Evolutionary conservation across 2,329 filamentous ascomycete species (phyloP), one percentile per base, ranked within the genome.

Genomic region (Gaeumannomyces tritici): DNA sequence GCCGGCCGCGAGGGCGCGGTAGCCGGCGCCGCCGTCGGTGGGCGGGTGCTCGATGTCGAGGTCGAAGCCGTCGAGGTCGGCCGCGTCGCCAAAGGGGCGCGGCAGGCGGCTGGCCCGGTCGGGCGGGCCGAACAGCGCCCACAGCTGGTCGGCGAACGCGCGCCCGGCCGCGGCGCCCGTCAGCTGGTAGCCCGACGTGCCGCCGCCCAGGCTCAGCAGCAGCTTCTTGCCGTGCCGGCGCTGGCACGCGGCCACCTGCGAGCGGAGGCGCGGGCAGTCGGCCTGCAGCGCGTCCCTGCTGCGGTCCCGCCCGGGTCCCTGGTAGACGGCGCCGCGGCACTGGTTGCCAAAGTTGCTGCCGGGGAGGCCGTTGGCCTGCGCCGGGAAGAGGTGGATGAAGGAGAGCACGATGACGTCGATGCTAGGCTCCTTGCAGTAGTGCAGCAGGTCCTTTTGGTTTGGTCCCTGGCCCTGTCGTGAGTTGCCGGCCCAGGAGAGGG

Each of bases 391-490:
- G 61, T 75, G 67, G 26, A 79, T 73, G 64, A 79, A 79, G 3
- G 73, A 76, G 5, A 79, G 69, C 18, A 77, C 70, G 64, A 79
- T 78, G 18, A 78, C 71, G 62, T 79, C 77, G 59, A 79, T 72
- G 28, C 67, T 69, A 1, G 73, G 66, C 57, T 75, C 70, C 31
- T 75, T 69, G 65, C 76, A 79, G 64, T 75, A 77, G 4, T 69
- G 66, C n/a, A 67, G 65, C 28, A 79, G 69, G n/a, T 67, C 65
- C 24, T 68, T 62, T 65, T 79, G 75, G 61, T 72, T 69, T 2
- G 72, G 67, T 61, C 76, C 77, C 71, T 76, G 72, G 35, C 77
- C 76, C 76, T 79, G 62, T 60, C 9, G 12, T 6, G 55, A 3
- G 11, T 42, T 47, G 4, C 11, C 18, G 42, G 24, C 24, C 42